Base-by-base conservation (phyloP, 2,329 filamentous ascomycete species). In the Coniosporium tulheliwenetii region DNA sequence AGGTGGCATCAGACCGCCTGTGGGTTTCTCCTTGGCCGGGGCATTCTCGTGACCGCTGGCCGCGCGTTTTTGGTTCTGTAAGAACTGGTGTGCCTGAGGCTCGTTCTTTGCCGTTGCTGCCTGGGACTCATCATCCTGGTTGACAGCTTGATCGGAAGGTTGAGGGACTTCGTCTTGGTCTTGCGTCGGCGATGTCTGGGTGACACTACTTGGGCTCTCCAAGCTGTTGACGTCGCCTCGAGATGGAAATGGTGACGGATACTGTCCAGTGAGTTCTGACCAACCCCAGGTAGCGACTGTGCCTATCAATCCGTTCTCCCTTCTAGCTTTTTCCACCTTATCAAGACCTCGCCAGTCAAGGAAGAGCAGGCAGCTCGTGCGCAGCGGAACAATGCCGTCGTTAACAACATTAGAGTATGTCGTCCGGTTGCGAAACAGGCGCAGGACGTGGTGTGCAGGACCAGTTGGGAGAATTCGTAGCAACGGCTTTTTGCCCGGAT, bases 391-490 rank as follows among this genome's bases (percentile, higher is more conserved):
- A 49, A 98, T 95, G 2, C 87, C 89, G 60, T 96, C 89, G 54
- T 96, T 96, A 49, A 96, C 89, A 10, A 96, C 87, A 52, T 96
- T 96, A 2, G 87, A 94, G 58, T 96, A 96, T 1, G 95, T 70
- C 0, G 91, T 96, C 12, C 89, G 73, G 56, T 93, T 93, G 15
- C 85, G 71, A 58, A 96, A 96, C 61, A 84, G 85, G 55, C 81
- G 79, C 34, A 96, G 63, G 1, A 87, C 89, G 41, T 77, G 75
- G 58, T 95, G 87, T 5, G 89, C 91, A 12, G 89, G 87, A 0
- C 89, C 89, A 7, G 85, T 93, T 0, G 91, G 89, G 16, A 96
- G 63, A 46, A 96, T 93, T 14, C 89, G 75, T 14, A 96, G 64
- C 32, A 96, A 64, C 2, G 89, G 89, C 57, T 96, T 96, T 1